Base-by-base conservation (phyloP, 2,329 filamentous ascomycete species). In the Nemania serpens region DNA sequence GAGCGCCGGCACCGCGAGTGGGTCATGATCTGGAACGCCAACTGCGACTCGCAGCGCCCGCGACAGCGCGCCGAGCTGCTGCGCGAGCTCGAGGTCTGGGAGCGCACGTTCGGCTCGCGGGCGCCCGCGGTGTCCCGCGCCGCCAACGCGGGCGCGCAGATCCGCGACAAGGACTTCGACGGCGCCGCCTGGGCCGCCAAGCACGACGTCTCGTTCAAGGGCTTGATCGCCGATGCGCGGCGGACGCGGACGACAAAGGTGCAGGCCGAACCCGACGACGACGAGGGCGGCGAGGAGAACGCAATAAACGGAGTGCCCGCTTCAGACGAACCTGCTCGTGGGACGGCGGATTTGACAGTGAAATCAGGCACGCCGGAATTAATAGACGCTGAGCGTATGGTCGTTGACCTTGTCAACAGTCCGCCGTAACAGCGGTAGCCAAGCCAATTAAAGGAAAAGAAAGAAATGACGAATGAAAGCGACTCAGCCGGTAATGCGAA, bases 1-100 rank as follows among this genome's bases (percentile, higher is more conserved):
- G 89, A 94, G 73, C 85, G 83, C 66, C 85, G 96, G 17, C 93
- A 98, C 71, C 91, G 86, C 22, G 95, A 99, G 75, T 99, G 93
- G 93, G 83, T 95, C 53, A 97, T 95, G 39, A 78, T 99, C 17
- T 97, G 92, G 90, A 99, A 99, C 74, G 91, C 96, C 11, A 99
- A 99, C 73, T 97, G 93, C 76, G 95, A 99, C 75, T 90, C 93
- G 2, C 84, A 84, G 37, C 79, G 80, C 1, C 92, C 92, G 0
- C 90, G 89, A 72, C 81, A 81, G 11, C 91, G 91, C 65, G 71
- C 77, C 6, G 88, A 95, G 59, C 75, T 99, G 4, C 76, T 96
- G 15, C 85, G 84, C 13, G 94, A 98, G 62, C 75, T 99, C 12
- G 90, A 94, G 20, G 76, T 85, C 1, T 98, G 95, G 94, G 95